Conservation (phyloP, 495 filamentous ascomycete genomes). For the Aspergillus steynii region DNA sequence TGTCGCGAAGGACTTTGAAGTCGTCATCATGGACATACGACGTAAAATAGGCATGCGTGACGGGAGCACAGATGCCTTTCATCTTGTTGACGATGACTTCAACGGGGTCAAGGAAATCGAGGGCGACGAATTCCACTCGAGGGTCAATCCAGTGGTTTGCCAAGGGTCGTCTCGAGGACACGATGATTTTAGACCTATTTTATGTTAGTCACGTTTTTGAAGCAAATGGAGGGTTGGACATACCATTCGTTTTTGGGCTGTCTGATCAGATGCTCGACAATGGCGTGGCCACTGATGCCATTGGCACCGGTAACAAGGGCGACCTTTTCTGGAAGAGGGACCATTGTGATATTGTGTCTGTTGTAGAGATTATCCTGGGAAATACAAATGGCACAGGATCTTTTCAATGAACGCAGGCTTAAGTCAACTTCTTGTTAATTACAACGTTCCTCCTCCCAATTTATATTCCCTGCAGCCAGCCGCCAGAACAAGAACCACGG, state of each 20-base stretch:
- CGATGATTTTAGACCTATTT: slow-evolving; percentile 25
- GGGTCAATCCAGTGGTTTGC: slow-evolving; percentile 20
- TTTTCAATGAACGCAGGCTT: no score
- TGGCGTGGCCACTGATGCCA: slow-evolving; percentile 32
- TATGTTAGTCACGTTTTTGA: background rate
- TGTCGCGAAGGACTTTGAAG: slow-evolving; percentile 21
- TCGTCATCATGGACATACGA: slow-evolving; percentile 35
- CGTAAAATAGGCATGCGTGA: slow-evolving; percentile 32
- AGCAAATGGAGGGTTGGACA: background rate
- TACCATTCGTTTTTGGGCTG: slow-evolving; percentile 25
- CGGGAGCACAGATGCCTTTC: slow-evolving; percentile 18
- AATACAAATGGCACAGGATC: no score
- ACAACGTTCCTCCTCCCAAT: background rate
- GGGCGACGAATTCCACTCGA: slow-evolving; percentile 25
- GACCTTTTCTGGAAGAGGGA: slow-evolving; percentile 16
- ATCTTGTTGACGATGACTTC: slow-evolving; percentile 15
- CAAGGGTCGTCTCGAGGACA: slow-evolving; percentile 28
- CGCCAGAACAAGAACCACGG: no score
- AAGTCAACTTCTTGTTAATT: no score
- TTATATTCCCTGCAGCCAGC: no score
- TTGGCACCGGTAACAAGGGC: slow-evolving; percentile 35
- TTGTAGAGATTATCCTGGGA: no score
- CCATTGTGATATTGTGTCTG: background rate
- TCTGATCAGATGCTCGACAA: slow-evolving; percentile 26
- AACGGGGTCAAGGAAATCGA: slow-evolving; percentile 19